Conservation (phyloP, 148 eudicot genomes). For the Vaccinium macrocarpon region DNA sequence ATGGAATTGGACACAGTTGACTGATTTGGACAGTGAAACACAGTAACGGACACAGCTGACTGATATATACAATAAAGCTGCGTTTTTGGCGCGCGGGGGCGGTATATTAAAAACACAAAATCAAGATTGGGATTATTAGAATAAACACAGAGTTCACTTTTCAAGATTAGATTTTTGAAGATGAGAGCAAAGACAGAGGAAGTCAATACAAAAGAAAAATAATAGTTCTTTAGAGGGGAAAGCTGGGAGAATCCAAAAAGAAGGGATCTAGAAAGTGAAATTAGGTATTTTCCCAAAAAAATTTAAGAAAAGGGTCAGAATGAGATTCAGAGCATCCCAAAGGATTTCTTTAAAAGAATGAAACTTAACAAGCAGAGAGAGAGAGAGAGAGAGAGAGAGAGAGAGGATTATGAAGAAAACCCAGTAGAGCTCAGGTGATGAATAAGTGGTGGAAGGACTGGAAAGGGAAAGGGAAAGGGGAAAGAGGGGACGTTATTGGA, state of each 20-base stretch:
- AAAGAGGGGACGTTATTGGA: neutral
- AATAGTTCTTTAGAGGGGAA: neutral
- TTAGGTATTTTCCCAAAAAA: too few relatives aligned
- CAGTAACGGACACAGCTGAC: too few relatives aligned
- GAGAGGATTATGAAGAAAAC: constrained; percentile 1
- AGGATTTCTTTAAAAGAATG: neutral
- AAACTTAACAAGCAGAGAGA: neutral
- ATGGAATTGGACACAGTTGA: neutral
- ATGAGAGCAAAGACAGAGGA: neutral
- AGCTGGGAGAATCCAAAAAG: neutral
- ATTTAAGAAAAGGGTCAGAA: neutral
- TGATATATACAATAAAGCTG: too few relatives aligned
- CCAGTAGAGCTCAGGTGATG: neutral
- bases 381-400: constrained; percentile 2
- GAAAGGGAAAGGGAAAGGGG: neutral
- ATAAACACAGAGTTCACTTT: neutral
- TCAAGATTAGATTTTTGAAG: neutral
- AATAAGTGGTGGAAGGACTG: neutral
- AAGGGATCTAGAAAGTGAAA: neutral
- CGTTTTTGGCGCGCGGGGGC: too few relatives aligned
- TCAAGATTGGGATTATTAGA: neutral
- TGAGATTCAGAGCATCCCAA: neutral
- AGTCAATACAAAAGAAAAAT: neutral
- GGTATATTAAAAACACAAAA: neutral
- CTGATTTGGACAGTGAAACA: too few relatives aligned